Percentiles rank a stretch among this genome's conserved stretches.
Conservation (phyloP, 75 land plant genomes). For the Selaginella tamariscina region DNA sequence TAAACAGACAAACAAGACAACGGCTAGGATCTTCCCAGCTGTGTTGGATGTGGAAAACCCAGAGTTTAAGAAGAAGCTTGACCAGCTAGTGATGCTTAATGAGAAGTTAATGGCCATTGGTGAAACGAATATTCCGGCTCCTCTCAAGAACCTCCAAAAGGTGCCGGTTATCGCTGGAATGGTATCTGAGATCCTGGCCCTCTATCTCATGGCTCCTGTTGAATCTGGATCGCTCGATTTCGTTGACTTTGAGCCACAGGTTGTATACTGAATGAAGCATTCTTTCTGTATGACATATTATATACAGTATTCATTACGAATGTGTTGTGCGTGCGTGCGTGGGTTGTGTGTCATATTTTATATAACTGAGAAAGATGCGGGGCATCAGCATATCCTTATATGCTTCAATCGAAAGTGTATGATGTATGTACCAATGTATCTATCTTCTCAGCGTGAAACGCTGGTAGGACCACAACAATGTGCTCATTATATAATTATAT, state of each 20-base stretch:
- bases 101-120: constrained; percentile 54
- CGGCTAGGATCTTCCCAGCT: constrained; percentile 92
- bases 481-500: too few species aligned
- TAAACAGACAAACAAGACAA: constrained; percentile 86
- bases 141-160: constrained; percentile 84
- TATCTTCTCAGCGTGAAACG: too few species aligned
- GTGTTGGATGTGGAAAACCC: constrained; percentile 96
- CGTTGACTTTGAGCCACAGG: constrained; percentile 77
- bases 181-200: constrained; percentile 52
- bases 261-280: constrained; percentile 51
- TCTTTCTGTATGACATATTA: not conserved
- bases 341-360: too few species aligned
- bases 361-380: too few species aligned
- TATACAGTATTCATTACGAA: too few species aligned
- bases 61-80: constrained; percentile 79
- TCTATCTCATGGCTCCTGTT: constrained; percentile 79
- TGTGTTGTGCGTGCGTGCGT: too few species aligned
- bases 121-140: constrained; percentile 38
- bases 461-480: too few species aligned
- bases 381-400: too few species aligned
- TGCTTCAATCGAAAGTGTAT: too few species aligned
- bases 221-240: constrained; percentile 86
- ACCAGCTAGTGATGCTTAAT: constrained; percentile 74
- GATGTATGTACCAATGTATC: too few species aligned
- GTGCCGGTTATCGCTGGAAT: constrained; percentile 55